phyloP scores from a whole-genome alignment of 192 early-diverging fungal species.

The Neocallimastix lanati region DNA sequence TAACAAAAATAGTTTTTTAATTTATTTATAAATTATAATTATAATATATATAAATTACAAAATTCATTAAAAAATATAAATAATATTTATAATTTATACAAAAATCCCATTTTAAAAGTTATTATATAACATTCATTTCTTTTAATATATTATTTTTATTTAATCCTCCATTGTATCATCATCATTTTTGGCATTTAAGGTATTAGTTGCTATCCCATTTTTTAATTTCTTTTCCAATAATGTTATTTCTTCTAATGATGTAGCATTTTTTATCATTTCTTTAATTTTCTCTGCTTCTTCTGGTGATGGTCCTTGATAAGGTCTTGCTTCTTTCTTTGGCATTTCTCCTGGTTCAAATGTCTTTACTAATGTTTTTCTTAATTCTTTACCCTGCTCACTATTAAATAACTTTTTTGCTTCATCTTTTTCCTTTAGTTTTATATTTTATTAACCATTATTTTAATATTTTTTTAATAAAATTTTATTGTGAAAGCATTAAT shows the following conservation, averaged over 20 bases:
- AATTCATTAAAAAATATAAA: too few relatives aligned
- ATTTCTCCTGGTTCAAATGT: conserved; percentile 75
- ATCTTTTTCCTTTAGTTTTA: conserved; percentile 64
- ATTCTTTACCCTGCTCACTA: conserved; percentile 32
- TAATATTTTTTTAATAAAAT: too few relatives aligned
- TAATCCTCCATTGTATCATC: neutral
- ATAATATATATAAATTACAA: too few relatives aligned
- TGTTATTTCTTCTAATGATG: neutral
- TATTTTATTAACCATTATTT: too few relatives aligned
- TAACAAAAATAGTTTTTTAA: too few relatives aligned
- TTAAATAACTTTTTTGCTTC: conserved; percentile 68
- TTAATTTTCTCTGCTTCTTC: neutral
- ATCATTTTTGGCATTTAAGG: neutral
- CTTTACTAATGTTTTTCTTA: conserved; percentile 26
- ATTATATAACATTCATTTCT: too few relatives aligned
- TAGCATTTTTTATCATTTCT: neutral
- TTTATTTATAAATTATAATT: too few relatives aligned
- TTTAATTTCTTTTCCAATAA: neutral
- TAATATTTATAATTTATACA: too few relatives aligned
- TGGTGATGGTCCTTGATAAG: neutral
- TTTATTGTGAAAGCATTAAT: too few relatives aligned
- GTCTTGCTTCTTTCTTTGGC: neutral
- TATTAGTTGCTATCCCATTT: neutral
- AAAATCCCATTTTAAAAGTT: too few relatives aligned
- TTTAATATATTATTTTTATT: neutral